Base-by-base conservation (phyloP, 139 green algal genomes). In the Eudorina sp. region DNA sequence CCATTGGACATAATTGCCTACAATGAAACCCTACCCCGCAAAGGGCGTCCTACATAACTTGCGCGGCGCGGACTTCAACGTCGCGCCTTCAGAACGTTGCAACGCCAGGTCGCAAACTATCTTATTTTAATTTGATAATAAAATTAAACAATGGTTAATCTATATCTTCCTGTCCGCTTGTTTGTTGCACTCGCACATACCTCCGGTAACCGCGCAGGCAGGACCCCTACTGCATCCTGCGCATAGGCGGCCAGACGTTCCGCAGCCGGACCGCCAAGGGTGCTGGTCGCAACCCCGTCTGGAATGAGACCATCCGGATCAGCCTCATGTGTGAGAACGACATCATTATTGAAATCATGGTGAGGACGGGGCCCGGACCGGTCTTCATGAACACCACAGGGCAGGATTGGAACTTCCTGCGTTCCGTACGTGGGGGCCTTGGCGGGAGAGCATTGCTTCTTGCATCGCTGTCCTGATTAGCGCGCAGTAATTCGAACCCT, bases 231-330 rank as follows among this genome's bases (percentile, higher is more conserved):
- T 53, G 46, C 83, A 53, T 89, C 83, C 2, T 89, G 23, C 43
- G 40, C 14, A 14, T 81, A 23, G 83, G 83, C 21, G n/a, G n/a
- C 34, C 83, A 89, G 69, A 58, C 7, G 27, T 82, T 83, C 70
- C 64, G 83, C 60, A 83, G 69, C 0, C 51, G 41, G 13, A 89
- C 83, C 18, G 43, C 40, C 18, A 43, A 64, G 51, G 83, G 58
- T 29, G 83, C 38, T 9, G 83, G 83, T 69, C 46, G 21, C 3
- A 75, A 82, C 70, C 69, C 83, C 31, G 83, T 90, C 21, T 90
- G 85, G 85, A 90, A 90, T 45, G 73, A 90, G 41, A 90, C 85
- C 55, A 85, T 85, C 70, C 46, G n/a, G 29, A 53, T 83, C 31
- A 82, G 83, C 69, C 8, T 70, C n/a, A 74, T 89, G 31, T 60